These are phyloP conservation scores for Larix sibirica DNA, from an alignment of 83 land plant genomes.

Conservation along the genomic window DNA sequence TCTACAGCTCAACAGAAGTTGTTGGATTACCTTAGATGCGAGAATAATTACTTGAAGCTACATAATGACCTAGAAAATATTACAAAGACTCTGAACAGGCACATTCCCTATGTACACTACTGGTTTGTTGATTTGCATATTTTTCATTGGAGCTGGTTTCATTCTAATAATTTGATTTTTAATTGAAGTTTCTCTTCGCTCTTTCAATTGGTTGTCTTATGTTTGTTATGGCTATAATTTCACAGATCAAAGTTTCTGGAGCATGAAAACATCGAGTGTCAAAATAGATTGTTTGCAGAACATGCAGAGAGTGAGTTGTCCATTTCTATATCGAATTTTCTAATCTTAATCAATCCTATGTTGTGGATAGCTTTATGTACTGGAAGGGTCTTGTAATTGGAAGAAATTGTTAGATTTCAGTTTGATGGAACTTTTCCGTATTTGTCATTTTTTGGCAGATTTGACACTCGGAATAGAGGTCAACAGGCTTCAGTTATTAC, in stretches of 20 bases:
- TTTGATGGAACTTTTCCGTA: not conserved
- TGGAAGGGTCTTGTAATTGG: not conserved
- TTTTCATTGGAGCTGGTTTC: not conserved
- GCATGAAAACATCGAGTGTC: conserved; percentile 1
- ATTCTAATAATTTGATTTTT: not conserved
- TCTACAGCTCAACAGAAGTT: conserved; percentile 4
- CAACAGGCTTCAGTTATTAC: conserved; percentile 3
- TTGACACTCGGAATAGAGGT: not conserved
- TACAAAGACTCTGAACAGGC: not conserved
- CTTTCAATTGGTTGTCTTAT: not conserved
- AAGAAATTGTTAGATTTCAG: not conserved
- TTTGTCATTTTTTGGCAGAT: not conserved
- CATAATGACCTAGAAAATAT: not conserved
- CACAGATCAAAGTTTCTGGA: conserved; percentile 4
- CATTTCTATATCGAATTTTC: too few relatives aligned
- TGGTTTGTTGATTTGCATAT: conserved; percentile 5
- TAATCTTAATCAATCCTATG: not conserved
- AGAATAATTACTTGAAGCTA: not conserved
- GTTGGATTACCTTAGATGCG: not conserved
- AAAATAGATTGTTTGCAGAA: not conserved
- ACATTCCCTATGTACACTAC: not conserved
- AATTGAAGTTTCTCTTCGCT: not conserved
- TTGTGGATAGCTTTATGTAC: not conserved
- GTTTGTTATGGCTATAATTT: not conserved
- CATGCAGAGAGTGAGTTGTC: not conserved